Percentiles rank a stretch among this genome's conserved stretches.
These are phyloP conservation scores for Abortiporus biennis DNA, from an alignment of 1,284 basidiomycete genomes.

Conservation along the genomic window DNA sequence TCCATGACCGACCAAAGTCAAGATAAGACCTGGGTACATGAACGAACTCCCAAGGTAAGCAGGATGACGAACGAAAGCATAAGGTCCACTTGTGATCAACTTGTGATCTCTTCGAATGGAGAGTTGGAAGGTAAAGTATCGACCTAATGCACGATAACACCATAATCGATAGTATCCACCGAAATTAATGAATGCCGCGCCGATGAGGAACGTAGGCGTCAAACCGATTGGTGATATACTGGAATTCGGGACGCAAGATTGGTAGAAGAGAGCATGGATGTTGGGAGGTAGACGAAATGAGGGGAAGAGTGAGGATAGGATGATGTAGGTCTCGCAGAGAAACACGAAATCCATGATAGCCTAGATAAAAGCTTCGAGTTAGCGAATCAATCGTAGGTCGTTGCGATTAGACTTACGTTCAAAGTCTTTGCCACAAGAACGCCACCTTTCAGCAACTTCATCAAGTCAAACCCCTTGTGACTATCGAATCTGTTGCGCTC, in stretches of 20 bases:
- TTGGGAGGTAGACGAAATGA: neutral
- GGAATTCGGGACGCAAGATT: neutral
- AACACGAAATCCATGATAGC: too few relatives aligned
- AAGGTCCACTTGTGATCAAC: conserved; percentile 11
- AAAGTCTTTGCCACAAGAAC: too few relatives aligned
- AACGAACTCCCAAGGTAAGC: conserved; percentile 7
- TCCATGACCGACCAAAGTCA: neutral
- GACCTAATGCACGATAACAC: conserved; percentile 9
- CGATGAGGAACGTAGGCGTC: conserved; percentile 1
- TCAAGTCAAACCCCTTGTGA: too few relatives aligned
- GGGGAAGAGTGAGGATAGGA: neutral
- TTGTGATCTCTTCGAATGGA: conserved; percentile 7
- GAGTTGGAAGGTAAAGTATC: conserved; percentile 11
- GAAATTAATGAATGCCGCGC: neutral
- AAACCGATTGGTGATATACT: neutral
- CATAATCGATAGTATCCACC: conserved; percentile 4
- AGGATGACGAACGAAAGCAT: conserved; percentile 11
- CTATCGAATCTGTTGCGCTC: too few relatives aligned
- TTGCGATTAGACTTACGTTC: too few relatives aligned
- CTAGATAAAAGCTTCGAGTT: too few relatives aligned
- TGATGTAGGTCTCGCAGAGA: neutral
- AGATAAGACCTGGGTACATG: neutral
- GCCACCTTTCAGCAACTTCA: too few relatives aligned
- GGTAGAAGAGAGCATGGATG: neutral
- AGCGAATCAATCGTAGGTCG: too few relatives aligned